Evolutionary conservation across 495 filamentous ascomycete species (phyloP).

Genomic region (Usnea hakonensis): DNA sequence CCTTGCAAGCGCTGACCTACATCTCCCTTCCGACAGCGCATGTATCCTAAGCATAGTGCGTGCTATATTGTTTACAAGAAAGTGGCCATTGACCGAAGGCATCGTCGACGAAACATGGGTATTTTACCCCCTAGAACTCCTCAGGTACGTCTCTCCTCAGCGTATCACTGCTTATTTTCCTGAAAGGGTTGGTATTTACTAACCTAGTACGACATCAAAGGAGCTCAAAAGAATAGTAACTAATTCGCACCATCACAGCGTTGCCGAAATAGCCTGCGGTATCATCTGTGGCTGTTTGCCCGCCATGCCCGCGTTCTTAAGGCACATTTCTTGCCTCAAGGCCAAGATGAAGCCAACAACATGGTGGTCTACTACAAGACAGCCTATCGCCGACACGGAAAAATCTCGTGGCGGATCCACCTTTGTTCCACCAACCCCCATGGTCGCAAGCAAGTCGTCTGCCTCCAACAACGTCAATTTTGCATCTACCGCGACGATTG

Average conservation of each 20-base stretch:
- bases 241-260: not conserved
- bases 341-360: not conserved
- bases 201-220: not conserved
- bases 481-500: not conserved
- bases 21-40: not conserved
- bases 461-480: not conserved
- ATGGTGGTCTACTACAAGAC: not conserved
- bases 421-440: not conserved
- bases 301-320: slow-evolving; percentile 9
- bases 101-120: slow-evolving; percentile 9
- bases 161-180: not conserved
- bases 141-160: not conserved
- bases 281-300: slow-evolving; percentile 13
- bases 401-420: too few species aligned
- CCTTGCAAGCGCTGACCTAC: not conserved
- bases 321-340: not conserved
- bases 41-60: slow-evolving; percentile 10
- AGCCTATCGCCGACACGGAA: not conserved
- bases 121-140: slow-evolving; percentile 6
- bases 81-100: not conserved
- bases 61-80: not conserved
- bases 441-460: not conserved
- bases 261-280: slow-evolving; percentile 12
- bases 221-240: not conserved
- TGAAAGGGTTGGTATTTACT: not conserved